Evolutionary conservation across 2,329 filamentous ascomycete genomes (phyloP).

Genomic region (Cytospora chrysosperma): DNA sequence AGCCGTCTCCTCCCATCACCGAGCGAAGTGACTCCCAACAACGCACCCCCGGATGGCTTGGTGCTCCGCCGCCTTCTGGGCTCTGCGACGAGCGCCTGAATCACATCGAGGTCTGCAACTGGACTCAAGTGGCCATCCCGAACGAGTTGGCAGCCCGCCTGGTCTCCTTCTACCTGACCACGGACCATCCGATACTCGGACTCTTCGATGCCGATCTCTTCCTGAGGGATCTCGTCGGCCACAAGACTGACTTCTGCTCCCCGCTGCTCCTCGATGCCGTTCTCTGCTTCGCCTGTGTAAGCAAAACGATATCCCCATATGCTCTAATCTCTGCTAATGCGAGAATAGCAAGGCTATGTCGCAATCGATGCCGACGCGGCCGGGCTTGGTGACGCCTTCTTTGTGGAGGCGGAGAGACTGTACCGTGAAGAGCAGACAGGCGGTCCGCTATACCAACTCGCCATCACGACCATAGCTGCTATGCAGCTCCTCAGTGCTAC

Average conservation of each 20-base stretch:
- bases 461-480: constrained; percentile 20
- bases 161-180: constrained; percentile 24
- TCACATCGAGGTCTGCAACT: constrained; percentile 17
- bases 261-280: constrained; percentile 24
- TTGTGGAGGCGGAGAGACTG: constrained; percentile 15
- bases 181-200: constrained; percentile 24
- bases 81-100: constrained; percentile 21
- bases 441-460: constrained; percentile 13
- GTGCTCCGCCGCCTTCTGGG: background rate
- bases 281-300: constrained; percentile 25
- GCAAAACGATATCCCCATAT: background rate
- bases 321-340: background rate
- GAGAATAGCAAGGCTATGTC: constrained; percentile 20
- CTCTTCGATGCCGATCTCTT: constrained; percentile 28
- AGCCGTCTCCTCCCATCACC: background rate
- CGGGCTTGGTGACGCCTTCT: constrained; percentile 14
- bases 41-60: background rate
- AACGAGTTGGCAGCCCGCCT: constrained; percentile 19
- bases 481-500: constrained; percentile 17
- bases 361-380: constrained; percentile 12
- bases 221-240: constrained; percentile 24
- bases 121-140: constrained; percentile 20
- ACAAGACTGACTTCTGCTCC: constrained; percentile 25
- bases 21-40: background rate
- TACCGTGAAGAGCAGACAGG: constrained; percentile 14